phyloP scores from a whole-genome alignment of 768 basidiomycete genomes.

The Leccinum uliginosum region DNA sequence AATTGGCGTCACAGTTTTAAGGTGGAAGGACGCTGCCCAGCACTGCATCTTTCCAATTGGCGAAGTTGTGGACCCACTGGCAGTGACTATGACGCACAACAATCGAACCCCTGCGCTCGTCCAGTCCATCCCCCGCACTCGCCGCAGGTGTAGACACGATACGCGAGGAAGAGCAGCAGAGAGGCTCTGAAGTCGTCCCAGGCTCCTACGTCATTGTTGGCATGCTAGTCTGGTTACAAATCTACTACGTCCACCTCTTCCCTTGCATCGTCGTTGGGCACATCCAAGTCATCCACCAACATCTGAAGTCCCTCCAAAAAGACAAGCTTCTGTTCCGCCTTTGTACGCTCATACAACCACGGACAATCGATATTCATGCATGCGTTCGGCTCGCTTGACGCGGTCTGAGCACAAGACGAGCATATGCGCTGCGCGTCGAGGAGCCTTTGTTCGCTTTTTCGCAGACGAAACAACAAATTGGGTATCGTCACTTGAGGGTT shows the following conservation, averaged over 20 bases:
- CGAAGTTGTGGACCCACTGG: too few species aligned
- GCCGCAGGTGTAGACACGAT: too few species aligned
- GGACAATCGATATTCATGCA: constrained; percentile 89
- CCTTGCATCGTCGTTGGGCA: background rate
- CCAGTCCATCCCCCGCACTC: too few species aligned
- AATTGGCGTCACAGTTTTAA: too few species aligned
- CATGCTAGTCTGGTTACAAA: background rate
- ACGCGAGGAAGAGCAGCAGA: too few species aligned
- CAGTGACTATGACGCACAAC: too few species aligned
- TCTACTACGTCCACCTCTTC: background rate
- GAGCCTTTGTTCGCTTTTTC: constrained; percentile 51
- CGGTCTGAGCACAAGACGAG: constrained; percentile 57
- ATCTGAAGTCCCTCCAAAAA: constrained; percentile 27
- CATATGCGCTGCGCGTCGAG: constrained; percentile 66
- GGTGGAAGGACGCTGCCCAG: too few species aligned
- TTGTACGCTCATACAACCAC: constrained; percentile 71
- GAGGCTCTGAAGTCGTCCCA: too few species aligned
- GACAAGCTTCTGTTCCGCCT: constrained; percentile 42
- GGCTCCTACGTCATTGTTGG: background rate
- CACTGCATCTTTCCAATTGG: too few species aligned
- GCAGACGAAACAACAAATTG: constrained; percentile 50
- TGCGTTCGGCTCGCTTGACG: constrained; percentile 52
- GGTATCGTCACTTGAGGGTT: constrained; percentile 53
- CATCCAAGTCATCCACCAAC: constrained; percentile 28
- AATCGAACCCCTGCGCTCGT: too few species aligned